A percentile compares a stretch with the other conserved stretches of the same genome.
phyloP scores from a whole-genome alignment of 331 rosid genomes.

The Quercus lobata region DNA sequence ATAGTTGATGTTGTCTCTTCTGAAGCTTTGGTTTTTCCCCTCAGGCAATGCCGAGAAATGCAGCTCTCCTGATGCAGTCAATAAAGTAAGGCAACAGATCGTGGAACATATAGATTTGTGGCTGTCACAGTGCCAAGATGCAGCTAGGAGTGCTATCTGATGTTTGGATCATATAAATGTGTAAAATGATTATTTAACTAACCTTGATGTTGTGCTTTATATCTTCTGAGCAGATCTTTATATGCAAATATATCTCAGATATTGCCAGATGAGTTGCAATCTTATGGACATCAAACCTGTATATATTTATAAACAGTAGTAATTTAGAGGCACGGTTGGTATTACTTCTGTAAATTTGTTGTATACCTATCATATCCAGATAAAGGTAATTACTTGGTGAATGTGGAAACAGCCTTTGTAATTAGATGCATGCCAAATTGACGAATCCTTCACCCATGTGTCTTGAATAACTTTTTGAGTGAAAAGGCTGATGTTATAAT shows the following conservation, averaged over 20 bases:
- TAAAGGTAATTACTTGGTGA: background rate
- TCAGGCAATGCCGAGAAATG: constrained; percentile 74
- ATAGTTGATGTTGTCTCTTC: background rate
- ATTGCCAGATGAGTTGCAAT: background rate
- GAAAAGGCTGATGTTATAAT: background rate
- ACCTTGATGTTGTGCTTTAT: constrained; percentile 1
- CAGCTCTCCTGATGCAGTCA: constrained; percentile 76
- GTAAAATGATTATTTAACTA: constrained; percentile 7
- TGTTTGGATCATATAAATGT: background rate
- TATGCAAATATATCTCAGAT: constrained; percentile 1
- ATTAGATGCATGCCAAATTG: background rate
- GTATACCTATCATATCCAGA: background rate
- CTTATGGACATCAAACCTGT: background rate
- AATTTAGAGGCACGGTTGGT: background rate
- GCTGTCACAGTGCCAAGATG: constrained; percentile 60
- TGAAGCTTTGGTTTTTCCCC: constrained; percentile 11
- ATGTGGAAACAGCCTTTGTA: background rate
- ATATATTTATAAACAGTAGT: background rate
- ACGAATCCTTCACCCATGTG: background rate
- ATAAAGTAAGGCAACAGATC: constrained; percentile 75
- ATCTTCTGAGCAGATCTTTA: constrained; percentile 18
- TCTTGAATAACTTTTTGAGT: background rate
- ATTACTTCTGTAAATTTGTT: background rate
- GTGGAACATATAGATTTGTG: constrained; percentile 71
- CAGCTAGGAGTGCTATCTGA: constrained; percentile 33